These are phyloP conservation scores for Podospora pseudoanserina DNA, from an alignment of 495 filamentous ascomycete genomes.

Conservation along the genomic window DNA sequence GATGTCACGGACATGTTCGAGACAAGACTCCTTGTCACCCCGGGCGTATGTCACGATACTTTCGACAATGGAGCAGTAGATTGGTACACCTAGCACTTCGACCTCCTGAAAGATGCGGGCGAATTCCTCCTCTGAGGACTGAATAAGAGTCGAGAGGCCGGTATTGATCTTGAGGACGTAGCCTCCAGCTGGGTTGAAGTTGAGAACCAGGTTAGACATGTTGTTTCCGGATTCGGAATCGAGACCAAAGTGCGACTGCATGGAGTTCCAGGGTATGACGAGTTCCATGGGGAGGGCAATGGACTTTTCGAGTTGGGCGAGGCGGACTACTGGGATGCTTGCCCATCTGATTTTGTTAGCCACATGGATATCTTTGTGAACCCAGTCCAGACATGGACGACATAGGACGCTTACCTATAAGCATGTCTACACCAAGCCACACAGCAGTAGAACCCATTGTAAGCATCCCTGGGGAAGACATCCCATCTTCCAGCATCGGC, in stretches of 20 bases:
- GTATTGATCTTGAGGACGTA: slow-evolving; percentile 36
- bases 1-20: slow-evolving; percentile 26
- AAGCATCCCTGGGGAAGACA: slow-evolving; percentile 27
- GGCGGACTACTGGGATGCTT: slow-evolving; percentile 40
- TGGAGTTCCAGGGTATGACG: slow-evolving; percentile 35
- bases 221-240: slow-evolving; percentile 37
- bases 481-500: slow-evolving; percentile 29
- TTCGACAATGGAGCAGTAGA: slow-evolving; percentile 35
- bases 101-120: slow-evolving; percentile 31
- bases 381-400: background rate
- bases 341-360: slow-evolving; percentile 33
- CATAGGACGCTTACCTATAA: slow-evolving; percentile 25
- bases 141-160: slow-evolving; percentile 28
- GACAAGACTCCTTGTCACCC: slow-evolving; percentile 22
- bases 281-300: slow-evolving; percentile 38
- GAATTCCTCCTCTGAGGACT: slow-evolving; percentile 35
- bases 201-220: slow-evolving; percentile 36
- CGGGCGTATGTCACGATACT: slow-evolving; percentile 27
- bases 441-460: slow-evolving; percentile 41
- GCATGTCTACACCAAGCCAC: slow-evolving; percentile 37
- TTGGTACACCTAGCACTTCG: slow-evolving; percentile 33
- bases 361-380: too few species aligned
- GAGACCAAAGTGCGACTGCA: slow-evolving; percentile 37
- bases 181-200: slow-evolving; percentile 29
- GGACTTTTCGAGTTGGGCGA: slow-evolving; percentile 39